phyloP scores from a whole-genome alignment of 2,329 filamentous ascomycete species.

The Trichophyton verrucosum region DNA sequence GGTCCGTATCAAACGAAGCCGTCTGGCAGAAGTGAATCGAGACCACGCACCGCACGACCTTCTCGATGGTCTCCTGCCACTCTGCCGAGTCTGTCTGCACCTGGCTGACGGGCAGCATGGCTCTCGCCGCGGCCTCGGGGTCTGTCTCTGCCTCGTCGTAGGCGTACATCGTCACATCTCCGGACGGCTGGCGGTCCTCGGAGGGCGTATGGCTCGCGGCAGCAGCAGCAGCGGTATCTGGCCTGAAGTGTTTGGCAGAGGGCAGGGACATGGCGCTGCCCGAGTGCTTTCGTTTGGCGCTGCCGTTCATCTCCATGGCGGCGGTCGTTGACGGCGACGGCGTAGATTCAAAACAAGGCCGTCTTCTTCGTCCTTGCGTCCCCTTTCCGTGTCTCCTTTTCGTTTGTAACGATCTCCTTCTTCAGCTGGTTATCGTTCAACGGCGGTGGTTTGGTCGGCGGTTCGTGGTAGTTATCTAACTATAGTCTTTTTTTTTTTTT shows the following conservation, averaged over 20 bases:
- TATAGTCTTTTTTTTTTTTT: too few species aligned
- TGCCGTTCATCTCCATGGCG: slow-evolving; percentile 39
- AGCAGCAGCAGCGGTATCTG: slow-evolving; percentile 28
- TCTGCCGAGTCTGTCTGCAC: slow-evolving; percentile 52
- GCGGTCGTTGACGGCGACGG: neutral
- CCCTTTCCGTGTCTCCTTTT: neutral
- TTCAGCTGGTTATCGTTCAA: neutral
- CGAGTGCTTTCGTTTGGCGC: slow-evolving; percentile 44
- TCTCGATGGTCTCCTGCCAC: slow-evolving; percentile 93
- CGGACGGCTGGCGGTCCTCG: slow-evolving; percentile 29
- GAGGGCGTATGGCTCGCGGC: slow-evolving; percentile 21
- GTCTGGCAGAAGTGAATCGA: slow-evolving; percentile 99
- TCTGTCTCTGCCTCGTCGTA: slow-evolving; percentile 27
- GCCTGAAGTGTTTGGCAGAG: slow-evolving; percentile 44
- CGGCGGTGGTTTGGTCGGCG: neutral
- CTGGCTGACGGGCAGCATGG: slow-evolving; percentile 7
- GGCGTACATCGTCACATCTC: slow-evolving; percentile 21
- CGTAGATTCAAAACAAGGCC: neutral
- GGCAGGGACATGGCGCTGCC: slow-evolving; percentile 39
- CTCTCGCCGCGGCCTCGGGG: slow-evolving; percentile 31
- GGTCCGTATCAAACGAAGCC: slow-evolving; percentile 94
- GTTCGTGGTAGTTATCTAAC: neutral
- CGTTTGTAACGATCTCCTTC: neutral
- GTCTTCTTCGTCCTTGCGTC: neutral
- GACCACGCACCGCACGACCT: slow-evolving; percentile 86